Evolutionary conservation across 1,284 basidiomycete genomes (phyloP), one percentile per base, ranked within the genome.

Genomic region (Cryptococcus hybrid): DNA sequence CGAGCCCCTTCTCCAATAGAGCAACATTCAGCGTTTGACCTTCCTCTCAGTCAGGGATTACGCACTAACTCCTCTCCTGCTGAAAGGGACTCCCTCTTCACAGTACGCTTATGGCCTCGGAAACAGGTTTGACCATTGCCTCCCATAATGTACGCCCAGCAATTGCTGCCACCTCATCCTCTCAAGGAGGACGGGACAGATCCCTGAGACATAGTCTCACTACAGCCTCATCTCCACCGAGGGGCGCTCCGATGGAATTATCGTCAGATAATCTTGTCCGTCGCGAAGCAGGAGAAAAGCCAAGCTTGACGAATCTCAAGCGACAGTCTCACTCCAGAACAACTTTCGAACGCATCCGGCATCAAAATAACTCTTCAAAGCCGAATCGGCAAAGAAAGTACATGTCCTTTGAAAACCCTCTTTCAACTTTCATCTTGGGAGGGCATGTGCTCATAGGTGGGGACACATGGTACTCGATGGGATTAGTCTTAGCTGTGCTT

Each of bases 361-460:
- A 24, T 36, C 13, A 34, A 15, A 13, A 39, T 34, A 12, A 30
- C 34, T 34, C 4, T 12, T 30, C 30, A 30, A 34, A 48, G 34
- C 38, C 52, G 12, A 51, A 15, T 35, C 46, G 54, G 18, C 37
- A 47, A 13, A 35, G 63, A 40, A 55, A 58, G 35, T 68, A 67
- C 53, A 49, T 62, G 40, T 40, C 50, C 9, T 59, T 66, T 34
- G 63, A 63, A 8, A 70, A 71, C 53, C 63, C 64, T 8, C 55
- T 67, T 44, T 69, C 66, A 15, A 81, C 79, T n/a, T 94, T 89
- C 76, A 87, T 88, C 69, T 79, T 87, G 52, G 67, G 80, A 0
- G 93, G 92, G 0, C 82, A 80, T 54, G 58, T 90, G 11, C 77
- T 95, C 63, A 88, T 88, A 0, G 91, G 91, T n/a, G 90, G 90